Percentiles rank a stretch among this genome's conserved stretches.
Evolutionary conservation across 2,329 filamentous ascomycete species (phyloP).

Genomic region (Aspergillus alliaceus): DNA sequence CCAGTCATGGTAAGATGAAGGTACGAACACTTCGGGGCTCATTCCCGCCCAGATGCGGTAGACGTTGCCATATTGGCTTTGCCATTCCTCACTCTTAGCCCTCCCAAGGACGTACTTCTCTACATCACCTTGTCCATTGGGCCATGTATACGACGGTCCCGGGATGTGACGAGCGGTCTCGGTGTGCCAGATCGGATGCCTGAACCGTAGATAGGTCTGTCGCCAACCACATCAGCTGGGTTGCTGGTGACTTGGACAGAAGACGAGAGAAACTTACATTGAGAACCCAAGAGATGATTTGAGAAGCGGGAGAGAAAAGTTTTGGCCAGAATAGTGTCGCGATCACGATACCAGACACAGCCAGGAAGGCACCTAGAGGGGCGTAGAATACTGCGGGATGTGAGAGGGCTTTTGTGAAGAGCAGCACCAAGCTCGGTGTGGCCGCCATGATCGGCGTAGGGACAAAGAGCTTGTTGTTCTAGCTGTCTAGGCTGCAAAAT

Average conservation of each 20-base stretch:
- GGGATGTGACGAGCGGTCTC: conserved; percentile 5
- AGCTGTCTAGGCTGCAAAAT: neutral
- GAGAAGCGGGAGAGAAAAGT: neutral
- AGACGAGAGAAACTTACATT: neutral
- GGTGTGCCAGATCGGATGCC: conserved; percentile 1
- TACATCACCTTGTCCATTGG: conserved; percentile 42
- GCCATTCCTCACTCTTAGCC: conserved; percentile 36
- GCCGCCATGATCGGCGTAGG: neutral
- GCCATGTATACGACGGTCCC: conserved; percentile 21
- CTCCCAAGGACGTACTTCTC: conserved; percentile 42
- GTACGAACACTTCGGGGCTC: conserved; percentile 41
- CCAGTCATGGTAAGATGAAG: neutral
- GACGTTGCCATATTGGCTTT: conserved; percentile 30
- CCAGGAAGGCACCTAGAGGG: neutral
- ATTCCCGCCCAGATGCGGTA: conserved; percentile 44
- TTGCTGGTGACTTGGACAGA: too few species aligned
- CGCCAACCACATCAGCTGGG: neutral
- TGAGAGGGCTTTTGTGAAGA: neutral
- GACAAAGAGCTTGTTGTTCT: neutral
- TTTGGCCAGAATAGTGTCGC: neutral
- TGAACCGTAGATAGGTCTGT: neutral
- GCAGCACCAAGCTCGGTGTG: neutral
- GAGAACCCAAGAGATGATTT: neutral
- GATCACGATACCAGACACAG: neutral
- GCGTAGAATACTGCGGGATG: neutral